These are phyloP conservation scores for Passalora sequoiae DNA, from an alignment of 2,329 filamentous ascomycete genomes.

Conservation along the genomic window DNA sequence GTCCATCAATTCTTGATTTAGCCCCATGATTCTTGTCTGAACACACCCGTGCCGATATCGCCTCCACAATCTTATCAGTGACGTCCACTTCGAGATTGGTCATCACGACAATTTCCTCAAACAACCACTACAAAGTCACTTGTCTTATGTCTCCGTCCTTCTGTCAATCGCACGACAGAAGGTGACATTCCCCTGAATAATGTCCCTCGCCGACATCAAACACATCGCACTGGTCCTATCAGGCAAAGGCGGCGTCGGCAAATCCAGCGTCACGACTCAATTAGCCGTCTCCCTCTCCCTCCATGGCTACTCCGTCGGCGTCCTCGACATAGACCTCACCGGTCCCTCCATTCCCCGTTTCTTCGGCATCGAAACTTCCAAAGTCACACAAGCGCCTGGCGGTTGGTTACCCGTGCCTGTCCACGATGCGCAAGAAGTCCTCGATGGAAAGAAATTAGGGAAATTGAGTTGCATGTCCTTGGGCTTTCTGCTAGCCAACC, in stretches of 20 bases:
- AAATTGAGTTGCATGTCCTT: constrained; percentile 82
- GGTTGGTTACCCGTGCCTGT: constrained; percentile 90
- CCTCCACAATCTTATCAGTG: too few species aligned
- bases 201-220: constrained; percentile 66
- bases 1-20: too few species aligned
- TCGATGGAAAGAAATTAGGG: constrained; percentile 43
- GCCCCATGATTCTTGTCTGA: too few species aligned
- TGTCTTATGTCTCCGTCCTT: too few species aligned
- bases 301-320: constrained; percentile 81
- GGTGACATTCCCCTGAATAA: too few species aligned
- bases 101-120: too few species aligned
- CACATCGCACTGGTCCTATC: constrained; percentile 81
- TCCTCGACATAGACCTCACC: constrained; percentile 93
- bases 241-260: constrained; percentile 95
- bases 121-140: too few species aligned
- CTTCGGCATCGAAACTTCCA: constrained; percentile 80
- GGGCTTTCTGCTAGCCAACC: constrained; percentile 76
- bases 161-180: not conserved
- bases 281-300: constrained; percentile 84
- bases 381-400: constrained; percentile 83
- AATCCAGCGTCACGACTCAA: constrained; percentile 96
- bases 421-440: constrained; percentile 50
- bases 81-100: too few species aligned
- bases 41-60: too few species aligned
- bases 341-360: constrained; percentile 94